Evolutionary conservation across 192 early-diverging fungal genomes (phyloP), one percentile per base, ranked within the genome.

Genomic region (Thoreauomyces humboldtii): DNA sequence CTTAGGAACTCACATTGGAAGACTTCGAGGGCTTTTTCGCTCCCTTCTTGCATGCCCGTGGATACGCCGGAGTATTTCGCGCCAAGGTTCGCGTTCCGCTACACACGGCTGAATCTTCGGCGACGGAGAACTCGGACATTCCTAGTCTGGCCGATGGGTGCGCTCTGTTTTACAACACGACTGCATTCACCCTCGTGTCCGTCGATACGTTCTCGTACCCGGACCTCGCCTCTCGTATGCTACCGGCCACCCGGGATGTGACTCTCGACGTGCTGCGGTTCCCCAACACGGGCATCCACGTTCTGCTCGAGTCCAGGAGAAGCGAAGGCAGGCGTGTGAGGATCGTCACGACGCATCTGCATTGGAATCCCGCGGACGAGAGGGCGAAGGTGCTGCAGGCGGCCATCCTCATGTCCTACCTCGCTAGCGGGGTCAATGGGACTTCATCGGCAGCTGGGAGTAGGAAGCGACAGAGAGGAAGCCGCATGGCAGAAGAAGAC

Each of bases 271-370:
- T 75, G 14, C 22, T 57, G 5, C 70, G 74, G 14, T 75, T 73
- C 62, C 70, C 73, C 7, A 79, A 77, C 63, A 71, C 71, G 25
- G 74, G 70, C 2, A 61, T 79, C 22, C 45, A 69, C 12, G 65
- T 60, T 31, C 52, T 73, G 24, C 71, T 79, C 34, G 60, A 59
- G 45, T 67, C 64, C 52, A 7, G 64, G 22, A 53, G 59, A n/a
- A 15, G 47, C 7, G 34, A 22, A 3, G 50, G 56, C 5, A 44
- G 69, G 11, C 61, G 75, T 2, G 56, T 80, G 37, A 51, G 74
- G 12, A 69, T 81, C 35, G 79, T 76, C 6, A 81, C 81, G 46
- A 81, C 79, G 0, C 79, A 81, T 56, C 59, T 81, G 58, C 77
- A 81, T 57, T 78, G 77, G 79, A 73, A 81, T 45, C 79, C 79